Evolutionary conservation across 495 filamentous ascomycete species (phyloP).

Genomic region (Penicillium antarcticum): DNA sequence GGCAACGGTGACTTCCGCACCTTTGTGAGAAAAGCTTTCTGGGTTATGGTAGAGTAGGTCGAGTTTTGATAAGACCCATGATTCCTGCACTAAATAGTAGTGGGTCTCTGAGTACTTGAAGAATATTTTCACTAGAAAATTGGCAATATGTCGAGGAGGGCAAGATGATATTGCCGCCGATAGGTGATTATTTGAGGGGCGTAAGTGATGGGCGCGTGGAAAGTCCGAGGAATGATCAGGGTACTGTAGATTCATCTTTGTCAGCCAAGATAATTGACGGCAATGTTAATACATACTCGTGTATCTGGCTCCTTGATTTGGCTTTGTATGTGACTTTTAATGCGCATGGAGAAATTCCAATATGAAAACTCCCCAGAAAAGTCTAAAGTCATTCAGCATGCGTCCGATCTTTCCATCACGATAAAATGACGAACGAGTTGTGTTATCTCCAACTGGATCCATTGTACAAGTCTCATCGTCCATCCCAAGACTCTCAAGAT

Average conservation of each 20-base stretch:
- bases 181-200: slow-evolving; percentile 17
- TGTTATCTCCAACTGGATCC: slow-evolving; percentile 26
- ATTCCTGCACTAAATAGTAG: slow-evolving; percentile 31
- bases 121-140: slow-evolving; percentile 34
- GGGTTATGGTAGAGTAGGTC: slow-evolving; percentile 24
- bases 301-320: slow-evolving; percentile 16
- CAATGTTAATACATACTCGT: slow-evolving; percentile 11
- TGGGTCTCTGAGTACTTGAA: slow-evolving; percentile 39
- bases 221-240: slow-evolving; percentile 18
- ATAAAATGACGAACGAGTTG: slow-evolving; percentile 19
- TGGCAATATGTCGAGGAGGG: slow-evolving; percentile 35
- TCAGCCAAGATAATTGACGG: slow-evolving; percentile 1
- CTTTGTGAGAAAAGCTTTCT: slow-evolving; percentile 16
- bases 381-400: slow-evolving; percentile 18
- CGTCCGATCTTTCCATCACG: background rate
- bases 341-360: slow-evolving; percentile 39
- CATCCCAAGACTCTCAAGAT: slow-evolving; percentile 16
- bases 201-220: slow-evolving; percentile 29
- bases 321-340: slow-evolving; percentile 30
- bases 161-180: slow-evolving; percentile 28
- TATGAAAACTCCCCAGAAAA: slow-evolving; percentile 42
- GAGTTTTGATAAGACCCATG: slow-evolving; percentile 28
- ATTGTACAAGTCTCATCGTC: slow-evolving; percentile 29
- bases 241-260: slow-evolving; percentile 3
- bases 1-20: slow-evolving; percentile 27